Evolutionary conservation across 352 stramenopile genomes (phyloP).

Genomic region (Plasmopara muralis): DNA sequence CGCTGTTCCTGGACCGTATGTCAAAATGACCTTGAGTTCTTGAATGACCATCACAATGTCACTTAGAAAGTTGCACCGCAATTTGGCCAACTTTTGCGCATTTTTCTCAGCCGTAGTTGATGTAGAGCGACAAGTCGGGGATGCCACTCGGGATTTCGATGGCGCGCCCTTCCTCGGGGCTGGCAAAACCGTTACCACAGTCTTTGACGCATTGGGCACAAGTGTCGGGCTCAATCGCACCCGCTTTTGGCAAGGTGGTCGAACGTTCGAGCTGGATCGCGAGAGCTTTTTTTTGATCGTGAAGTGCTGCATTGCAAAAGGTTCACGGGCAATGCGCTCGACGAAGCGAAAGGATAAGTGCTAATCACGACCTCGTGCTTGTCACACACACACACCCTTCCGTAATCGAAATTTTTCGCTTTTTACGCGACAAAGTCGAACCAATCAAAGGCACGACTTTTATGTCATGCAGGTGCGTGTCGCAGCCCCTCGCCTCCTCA

Average conservation of each 20-base stretch:
- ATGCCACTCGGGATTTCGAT: background rate
- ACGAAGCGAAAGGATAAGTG: background rate
- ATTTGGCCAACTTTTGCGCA: conserved; percentile 18
- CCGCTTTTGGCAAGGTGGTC: conserved; percentile 14
- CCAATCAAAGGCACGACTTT: no score
- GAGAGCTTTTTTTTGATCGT: conserved; percentile 9
- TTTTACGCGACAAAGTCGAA: conserved; percentile 1
- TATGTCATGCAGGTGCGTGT: no score
- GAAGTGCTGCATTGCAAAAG: conserved; percentile 9
- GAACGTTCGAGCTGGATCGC: conserved; percentile 1
- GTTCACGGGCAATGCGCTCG: background rate
- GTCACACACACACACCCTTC: no score
- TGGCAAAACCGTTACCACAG: conserved; percentile 4
- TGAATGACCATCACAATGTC: conserved; percentile 31
- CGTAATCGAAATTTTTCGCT: no score
- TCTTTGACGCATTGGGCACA: conserved; percentile 3
- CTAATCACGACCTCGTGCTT: background rate
- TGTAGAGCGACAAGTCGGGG: background rate
- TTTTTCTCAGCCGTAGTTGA: conserved; percentile 5
- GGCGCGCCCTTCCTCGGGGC: conserved; percentile 6
- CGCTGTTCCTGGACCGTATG: conserved; percentile 17
- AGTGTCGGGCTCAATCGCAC: conserved; percentile 20
- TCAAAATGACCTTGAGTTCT: conserved; percentile 28
- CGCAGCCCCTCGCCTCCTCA: background rate
- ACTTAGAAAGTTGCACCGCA: conserved; percentile 20